A percentile compares a stretch with the other conserved stretches of the same genome.
phyloP scores from a whole-genome alignment of 1,284 basidiomycete genomes.

The Bondarzewia mesenterica region DNA sequence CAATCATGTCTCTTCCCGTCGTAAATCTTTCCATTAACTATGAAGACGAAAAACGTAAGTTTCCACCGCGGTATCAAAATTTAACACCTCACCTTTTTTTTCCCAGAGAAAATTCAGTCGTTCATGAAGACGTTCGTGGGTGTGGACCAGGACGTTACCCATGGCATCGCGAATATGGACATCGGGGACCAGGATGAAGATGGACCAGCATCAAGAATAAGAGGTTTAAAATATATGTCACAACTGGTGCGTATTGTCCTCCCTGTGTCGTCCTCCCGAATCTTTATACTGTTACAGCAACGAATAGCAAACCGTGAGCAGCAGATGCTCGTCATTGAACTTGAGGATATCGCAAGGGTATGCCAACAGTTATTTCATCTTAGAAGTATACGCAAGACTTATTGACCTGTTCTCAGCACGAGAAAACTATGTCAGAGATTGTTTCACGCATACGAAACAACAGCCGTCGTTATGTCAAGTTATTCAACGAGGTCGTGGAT shows the following conservation, averaged over 20 bases:
- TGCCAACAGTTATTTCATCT: constrained; percentile 13
- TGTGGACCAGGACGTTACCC: constrained; percentile 58
- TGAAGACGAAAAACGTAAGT: constrained; percentile 31
- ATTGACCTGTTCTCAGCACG: constrained; percentile 35
- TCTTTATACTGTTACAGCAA: constrained; percentile 49
- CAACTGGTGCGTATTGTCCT: constrained; percentile 60
- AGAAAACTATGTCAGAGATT: constrained; percentile 59
- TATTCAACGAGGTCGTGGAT: constrained; percentile 92
- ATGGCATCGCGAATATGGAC: constrained; percentile 64
- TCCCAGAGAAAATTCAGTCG: constrained; percentile 54
- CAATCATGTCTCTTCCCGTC: constrained; percentile 40
- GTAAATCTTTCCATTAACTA: constrained; percentile 43
- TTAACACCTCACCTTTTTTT: not conserved
- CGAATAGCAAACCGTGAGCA: constrained; percentile 90
- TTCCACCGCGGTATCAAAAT: not conserved
- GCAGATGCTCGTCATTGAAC: constrained; percentile 73
- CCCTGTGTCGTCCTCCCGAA: constrained; percentile 10
- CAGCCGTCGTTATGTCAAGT: constrained; percentile 81
- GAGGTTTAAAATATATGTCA: constrained; percentile 77
- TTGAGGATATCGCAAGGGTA: constrained; percentile 74
- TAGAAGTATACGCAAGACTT: not conserved
- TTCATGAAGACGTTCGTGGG: constrained; percentile 66
- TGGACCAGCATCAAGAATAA: constrained; percentile 28
- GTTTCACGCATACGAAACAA: constrained; percentile 77
- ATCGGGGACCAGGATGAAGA: constrained; percentile 45